These are phyloP conservation scores for Polytrichum formosum DNA, from an alignment of 225 moss, liverwort and hornwort genomes.

Conservation along the genomic window DNA sequence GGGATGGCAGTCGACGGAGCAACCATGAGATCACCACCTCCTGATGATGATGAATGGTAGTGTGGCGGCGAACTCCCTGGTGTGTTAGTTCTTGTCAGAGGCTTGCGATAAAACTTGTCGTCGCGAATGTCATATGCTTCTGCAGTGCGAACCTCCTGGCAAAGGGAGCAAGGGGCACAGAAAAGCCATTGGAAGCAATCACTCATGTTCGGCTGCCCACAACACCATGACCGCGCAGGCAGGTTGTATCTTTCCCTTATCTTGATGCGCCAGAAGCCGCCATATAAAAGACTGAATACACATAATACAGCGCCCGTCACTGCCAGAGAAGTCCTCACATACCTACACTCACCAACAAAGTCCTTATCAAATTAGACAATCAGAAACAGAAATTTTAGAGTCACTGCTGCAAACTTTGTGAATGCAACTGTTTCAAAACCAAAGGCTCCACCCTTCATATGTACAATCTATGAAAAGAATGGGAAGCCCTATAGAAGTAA, in stretches of 20 bases:
- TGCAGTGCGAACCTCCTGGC: slow-evolving; percentile 97
- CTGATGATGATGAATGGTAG: neutral
- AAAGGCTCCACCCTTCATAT: too few relatives aligned
- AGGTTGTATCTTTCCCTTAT: slow-evolving; percentile 82
- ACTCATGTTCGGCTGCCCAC: slow-evolving; percentile 40
- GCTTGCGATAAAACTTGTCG: slow-evolving; percentile 56
- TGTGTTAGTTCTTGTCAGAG: slow-evolving; percentile 6
- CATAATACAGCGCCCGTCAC: slow-evolving; percentile 66
- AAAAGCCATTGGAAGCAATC: slow-evolving; percentile 92
- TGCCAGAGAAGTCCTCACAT: slow-evolving; percentile 57
- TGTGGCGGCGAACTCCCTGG: slow-evolving; percentile 21
- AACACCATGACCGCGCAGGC: slow-evolving; percentile 60
- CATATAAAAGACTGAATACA: slow-evolving; percentile 75
- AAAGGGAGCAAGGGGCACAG: slow-evolving; percentile 77
- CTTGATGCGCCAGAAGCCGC: slow-evolving; percentile 89
- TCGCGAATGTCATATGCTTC: slow-evolving; percentile 77
- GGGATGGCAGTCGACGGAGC: slow-evolving; percentile 19
- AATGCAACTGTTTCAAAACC: too few relatives aligned
- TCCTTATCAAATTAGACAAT: too few relatives aligned
- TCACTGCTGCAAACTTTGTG: too few relatives aligned
- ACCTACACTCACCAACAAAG: slow-evolving; percentile 19
- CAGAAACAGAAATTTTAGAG: too few relatives aligned
- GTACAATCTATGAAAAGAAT: too few relatives aligned
- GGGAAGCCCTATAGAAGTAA: too few relatives aligned
- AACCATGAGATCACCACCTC: neutral